phyloP scores from a whole-genome alignment of 1,284 basidiomycete genomes.

The Hymenochaete sp. region DNA sequence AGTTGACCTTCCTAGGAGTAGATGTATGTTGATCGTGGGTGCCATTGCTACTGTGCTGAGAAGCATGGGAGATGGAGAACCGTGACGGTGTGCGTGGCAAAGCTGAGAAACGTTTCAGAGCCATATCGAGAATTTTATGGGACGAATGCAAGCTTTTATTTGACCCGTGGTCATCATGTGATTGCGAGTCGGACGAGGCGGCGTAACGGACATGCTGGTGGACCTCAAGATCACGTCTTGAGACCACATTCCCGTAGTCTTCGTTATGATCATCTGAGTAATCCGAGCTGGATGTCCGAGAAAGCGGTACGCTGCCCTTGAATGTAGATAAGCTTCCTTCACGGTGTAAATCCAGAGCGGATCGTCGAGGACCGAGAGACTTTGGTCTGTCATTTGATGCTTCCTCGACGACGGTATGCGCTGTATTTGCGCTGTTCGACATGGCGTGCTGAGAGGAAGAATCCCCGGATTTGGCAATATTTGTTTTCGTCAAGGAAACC shows the following conservation, averaged over 20 bases:
- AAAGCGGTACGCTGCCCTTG: constrained; percentile 7
- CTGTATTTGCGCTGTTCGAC: too few relatives aligned
- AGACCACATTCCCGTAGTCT: constrained; percentile 5
- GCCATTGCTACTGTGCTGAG: constrained; percentile 28
- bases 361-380: constrained; percentile 1
- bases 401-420: not conserved
- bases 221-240: not conserved
- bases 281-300: constrained; percentile 6
- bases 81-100: constrained; percentile 52
- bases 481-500: constrained; percentile 27
- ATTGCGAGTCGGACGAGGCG: constrained; percentile 15
- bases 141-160: constrained; percentile 48
- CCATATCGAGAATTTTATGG: constrained; percentile 30
- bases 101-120: constrained; percentile 50
- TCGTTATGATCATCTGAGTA: constrained; percentile 10
- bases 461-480: too few relatives aligned
- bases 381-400: not conserved
- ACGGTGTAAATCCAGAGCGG: constrained; percentile 10
- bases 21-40: constrained; percentile 18
- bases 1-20: constrained; percentile 22
- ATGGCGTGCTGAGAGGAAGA: too few relatives aligned
- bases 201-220: not conserved
- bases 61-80: constrained; percentile 34
- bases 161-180: constrained; percentile 25
- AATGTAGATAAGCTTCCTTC: constrained; percentile 15